Base-by-base conservation (phyloP, 129 eudicot species). In the Sambucus nigra region DNA sequence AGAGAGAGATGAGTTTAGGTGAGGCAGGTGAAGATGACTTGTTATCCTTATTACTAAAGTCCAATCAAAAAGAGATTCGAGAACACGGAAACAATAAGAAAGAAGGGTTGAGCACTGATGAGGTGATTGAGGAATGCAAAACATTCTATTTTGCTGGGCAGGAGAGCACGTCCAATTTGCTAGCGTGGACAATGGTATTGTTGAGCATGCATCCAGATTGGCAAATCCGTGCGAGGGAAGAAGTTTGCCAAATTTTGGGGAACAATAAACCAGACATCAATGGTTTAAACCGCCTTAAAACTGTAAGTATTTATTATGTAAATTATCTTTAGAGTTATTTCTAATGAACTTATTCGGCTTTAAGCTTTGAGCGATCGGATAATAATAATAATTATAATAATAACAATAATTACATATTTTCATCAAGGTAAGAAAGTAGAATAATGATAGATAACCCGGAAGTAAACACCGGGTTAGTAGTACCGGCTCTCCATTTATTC, bases 91-190 rank as follows among this genome's bases (percentile, higher is more conserved):
- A 48, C 29, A 57, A 24, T 7, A 31, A 31, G 10, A 25, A 44
- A 22, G 14, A 5, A 1, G 75, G 82, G 10, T 51, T 82, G 69
- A 82, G 63, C 18, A 61, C 47, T 5, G 78, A 69, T 2, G 95
- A 81, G 28, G 77, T 69, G 8, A 70, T 85, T 25, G 86, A 60
- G 31, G 95, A 85, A 53, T 85, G 91, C 74, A 85, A 85, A 64
- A 53, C 82, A 24, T 80, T 85, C 31, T 86, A 81, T 59, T 74
- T 81, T 23, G 82, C 91, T 0, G 91, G 95, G 18, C 95, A 86
- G 60, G 95, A 86, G 35, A 78, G 79, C 51, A 77, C 87, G 0
- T 69, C 91, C 0, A 70, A 71, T 69, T 61, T 81, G 23, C 62
- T 86, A 42, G 69, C 65, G 7, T 81, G 95, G 95, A 75, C 95